phyloP scores from a whole-genome alignment of 2,329 filamentous ascomycete genomes.

The Ophiocordyceps camponoti-leonardi region DNA sequence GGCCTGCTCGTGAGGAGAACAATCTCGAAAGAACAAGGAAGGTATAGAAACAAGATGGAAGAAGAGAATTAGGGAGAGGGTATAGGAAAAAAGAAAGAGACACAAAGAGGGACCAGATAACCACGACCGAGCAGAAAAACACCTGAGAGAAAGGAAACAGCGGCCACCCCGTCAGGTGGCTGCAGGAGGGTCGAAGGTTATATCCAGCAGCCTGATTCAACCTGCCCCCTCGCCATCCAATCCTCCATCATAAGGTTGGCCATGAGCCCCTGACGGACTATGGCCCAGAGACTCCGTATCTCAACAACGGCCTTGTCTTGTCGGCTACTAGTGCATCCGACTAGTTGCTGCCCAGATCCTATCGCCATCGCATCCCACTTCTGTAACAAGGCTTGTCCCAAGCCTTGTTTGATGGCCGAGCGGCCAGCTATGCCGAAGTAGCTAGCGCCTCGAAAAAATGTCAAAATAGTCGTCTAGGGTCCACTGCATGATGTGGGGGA shows the following conservation, averaged over 20 bases:
- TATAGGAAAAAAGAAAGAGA: not conserved
- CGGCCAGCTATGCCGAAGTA: not conserved
- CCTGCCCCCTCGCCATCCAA: constrained; percentile 8
- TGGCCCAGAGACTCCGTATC: not conserved
- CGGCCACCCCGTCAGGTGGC: not conserved
- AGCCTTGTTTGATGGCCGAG: constrained; percentile 1
- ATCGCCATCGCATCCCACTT: not conserved
- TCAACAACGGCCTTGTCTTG: not conserved
- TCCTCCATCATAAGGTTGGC: constrained; percentile 3
- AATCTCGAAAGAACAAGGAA: not conserved
- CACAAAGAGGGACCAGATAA: not conserved
- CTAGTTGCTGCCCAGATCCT: not conserved
- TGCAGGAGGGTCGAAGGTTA: constrained; percentile 4
- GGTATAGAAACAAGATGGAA: not conserved
- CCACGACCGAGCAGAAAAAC: not conserved
- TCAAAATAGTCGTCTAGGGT: not conserved
- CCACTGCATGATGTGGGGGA: not conserved
- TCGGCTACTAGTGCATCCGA: constrained; percentile 6
- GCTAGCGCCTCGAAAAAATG: not conserved
- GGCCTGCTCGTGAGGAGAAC: not conserved
- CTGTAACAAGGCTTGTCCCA: constrained; percentile 18
- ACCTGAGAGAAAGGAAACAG: not conserved
- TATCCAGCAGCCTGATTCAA: constrained; percentile 4
- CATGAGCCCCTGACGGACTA: constrained; percentile 1
- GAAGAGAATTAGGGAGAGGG: not conserved